phyloP scores from a whole-genome alignment of 441 rosid species.

The Corymbia citriodora region DNA sequence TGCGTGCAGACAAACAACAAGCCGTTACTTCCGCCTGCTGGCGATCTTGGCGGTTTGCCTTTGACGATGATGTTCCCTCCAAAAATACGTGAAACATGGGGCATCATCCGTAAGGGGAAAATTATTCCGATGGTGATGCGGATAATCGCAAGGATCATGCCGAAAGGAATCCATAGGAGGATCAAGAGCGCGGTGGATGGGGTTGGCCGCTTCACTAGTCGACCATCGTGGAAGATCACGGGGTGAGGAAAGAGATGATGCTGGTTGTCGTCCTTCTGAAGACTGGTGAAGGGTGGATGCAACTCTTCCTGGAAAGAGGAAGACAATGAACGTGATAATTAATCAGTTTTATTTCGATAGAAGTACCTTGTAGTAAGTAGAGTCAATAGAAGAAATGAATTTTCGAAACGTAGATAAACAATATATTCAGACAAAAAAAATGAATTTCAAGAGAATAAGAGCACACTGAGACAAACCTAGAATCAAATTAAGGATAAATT shows the following conservation, averaged over 20 bases:
- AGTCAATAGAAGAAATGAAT: background rate
- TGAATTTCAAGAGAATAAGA: no score
- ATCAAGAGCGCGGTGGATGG: slow-evolving; percentile 65
- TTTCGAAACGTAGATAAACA: no score
- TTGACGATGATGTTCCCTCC: slow-evolving; percentile 61
- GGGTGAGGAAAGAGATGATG: slow-evolving; percentile 55
- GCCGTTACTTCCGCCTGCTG: slow-evolving; percentile 31
- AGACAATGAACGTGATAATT: background rate
- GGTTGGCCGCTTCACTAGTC: slow-evolving; percentile 78
- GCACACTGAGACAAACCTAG: no score
- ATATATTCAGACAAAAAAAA: no score
- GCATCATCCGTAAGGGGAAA: slow-evolving; percentile 65
- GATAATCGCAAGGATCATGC: slow-evolving; percentile 48
- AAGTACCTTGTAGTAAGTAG: background rate
- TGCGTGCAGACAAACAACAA: slow-evolving; percentile 87
- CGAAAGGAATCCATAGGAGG: slow-evolving; percentile 83
- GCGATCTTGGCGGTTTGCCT: slow-evolving; percentile 69
- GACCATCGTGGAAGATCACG: slow-evolving; percentile 91
- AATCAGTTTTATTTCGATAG: background rate
- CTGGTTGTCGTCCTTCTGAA: slow-evolving; percentile 4
- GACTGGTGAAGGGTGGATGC: slow-evolving; percentile 43
- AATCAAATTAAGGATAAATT: no score
- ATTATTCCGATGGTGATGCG: slow-evolving; percentile 43
- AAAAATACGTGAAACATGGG: slow-evolving; percentile 46
- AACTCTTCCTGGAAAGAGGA: slow-evolving; percentile 40